phyloP scores from a whole-genome alignment of 164 flowering plant species.

The Vitis riparia region DNA sequence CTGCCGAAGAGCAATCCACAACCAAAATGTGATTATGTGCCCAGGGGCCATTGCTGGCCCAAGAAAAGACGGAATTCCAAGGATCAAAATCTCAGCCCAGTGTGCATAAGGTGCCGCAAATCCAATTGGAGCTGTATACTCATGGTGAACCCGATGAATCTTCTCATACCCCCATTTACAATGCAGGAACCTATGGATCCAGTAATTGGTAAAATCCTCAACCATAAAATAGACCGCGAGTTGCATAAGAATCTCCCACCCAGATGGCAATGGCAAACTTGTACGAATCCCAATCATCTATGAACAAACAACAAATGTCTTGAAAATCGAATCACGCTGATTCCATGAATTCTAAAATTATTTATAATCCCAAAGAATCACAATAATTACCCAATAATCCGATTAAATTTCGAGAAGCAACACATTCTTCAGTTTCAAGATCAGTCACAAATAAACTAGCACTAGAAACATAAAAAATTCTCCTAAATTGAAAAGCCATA shows the following conservation, averaged over 20 bases:
- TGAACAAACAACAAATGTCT: slow-evolving; percentile 12
- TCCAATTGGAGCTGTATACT: slow-evolving; percentile 80
- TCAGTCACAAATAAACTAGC: too few relatives aligned
- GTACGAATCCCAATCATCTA: slow-evolving; percentile 75
- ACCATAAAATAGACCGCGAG: slow-evolving; percentile 68
- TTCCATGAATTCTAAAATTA: too few relatives aligned
- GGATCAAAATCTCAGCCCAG: slow-evolving; percentile 85
- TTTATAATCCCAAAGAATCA: neutral
- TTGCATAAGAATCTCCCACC: slow-evolving; percentile 66
- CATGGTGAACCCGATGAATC: slow-evolving; percentile 83
- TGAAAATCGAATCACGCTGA: neutral
- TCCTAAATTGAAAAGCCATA: too few relatives aligned
- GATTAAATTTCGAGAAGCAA: too few relatives aligned
- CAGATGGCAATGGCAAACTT: slow-evolving; percentile 80
- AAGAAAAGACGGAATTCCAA: slow-evolving; percentile 79
- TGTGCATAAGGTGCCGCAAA: slow-evolving; percentile 91
- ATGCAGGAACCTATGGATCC: slow-evolving; percentile 82
- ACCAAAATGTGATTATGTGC: slow-evolving; percentile 88
- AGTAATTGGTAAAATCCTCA: slow-evolving; percentile 82
- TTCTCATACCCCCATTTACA: slow-evolving; percentile 86
- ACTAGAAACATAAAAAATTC: too few relatives aligned
- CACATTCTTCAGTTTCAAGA: too few relatives aligned
- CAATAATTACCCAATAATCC: neutral
- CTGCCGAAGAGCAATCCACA: slow-evolving; percentile 85
- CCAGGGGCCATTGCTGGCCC: slow-evolving; percentile 89